Evolutionary conservation across 148 eudicot genomes (phyloP).

Genomic region (Chenopodium formosanum): DNA sequence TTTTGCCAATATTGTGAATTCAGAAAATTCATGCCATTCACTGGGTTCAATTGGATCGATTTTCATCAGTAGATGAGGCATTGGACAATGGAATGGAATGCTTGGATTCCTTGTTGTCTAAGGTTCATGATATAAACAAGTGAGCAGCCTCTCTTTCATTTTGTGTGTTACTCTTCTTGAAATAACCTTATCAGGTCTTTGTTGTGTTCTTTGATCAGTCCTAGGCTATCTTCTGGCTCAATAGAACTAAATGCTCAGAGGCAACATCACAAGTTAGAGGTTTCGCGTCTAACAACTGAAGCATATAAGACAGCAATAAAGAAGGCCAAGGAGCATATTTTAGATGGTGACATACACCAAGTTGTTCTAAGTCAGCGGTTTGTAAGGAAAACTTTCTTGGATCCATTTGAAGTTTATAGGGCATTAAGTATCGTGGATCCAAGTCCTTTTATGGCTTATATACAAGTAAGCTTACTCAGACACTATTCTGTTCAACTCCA

Average conservation of each 20-base stretch:
- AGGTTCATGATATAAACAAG: constrained; percentile 75
- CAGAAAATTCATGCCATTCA: constrained; percentile 84
- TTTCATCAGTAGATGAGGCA: constrained; percentile 76
- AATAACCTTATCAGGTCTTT: neutral
- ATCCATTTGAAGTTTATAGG: constrained; percentile 94
- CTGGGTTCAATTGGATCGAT: constrained; percentile 84
- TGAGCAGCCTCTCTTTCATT: constrained; percentile 34
- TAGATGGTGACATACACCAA: constrained; percentile 74
- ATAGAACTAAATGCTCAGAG: constrained; percentile 52
- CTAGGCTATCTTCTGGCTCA: constrained; percentile 71
- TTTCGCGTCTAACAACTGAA: constrained; percentile 58
- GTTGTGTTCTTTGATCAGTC: constrained; percentile 46
- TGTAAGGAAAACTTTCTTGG: constrained; percentile 80
- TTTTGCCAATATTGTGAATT: neutral
- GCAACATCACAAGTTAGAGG: constrained; percentile 51
- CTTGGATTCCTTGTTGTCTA: constrained; percentile 62
- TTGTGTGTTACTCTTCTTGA: neutral
- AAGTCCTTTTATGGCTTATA: constrained; percentile 93
- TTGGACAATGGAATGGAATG: constrained; percentile 55
- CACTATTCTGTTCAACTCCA: neutral
- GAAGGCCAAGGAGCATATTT: constrained; percentile 79
- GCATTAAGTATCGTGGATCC: constrained; percentile 87
- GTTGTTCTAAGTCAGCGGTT: constrained; percentile 88
- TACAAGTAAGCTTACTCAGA: constrained; percentile 49
- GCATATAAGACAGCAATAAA: constrained; percentile 63